These are phyloP conservation scores for Piper betle DNA, from an alignment of 164 flowering plant genomes.

Conservation along the genomic window DNA sequence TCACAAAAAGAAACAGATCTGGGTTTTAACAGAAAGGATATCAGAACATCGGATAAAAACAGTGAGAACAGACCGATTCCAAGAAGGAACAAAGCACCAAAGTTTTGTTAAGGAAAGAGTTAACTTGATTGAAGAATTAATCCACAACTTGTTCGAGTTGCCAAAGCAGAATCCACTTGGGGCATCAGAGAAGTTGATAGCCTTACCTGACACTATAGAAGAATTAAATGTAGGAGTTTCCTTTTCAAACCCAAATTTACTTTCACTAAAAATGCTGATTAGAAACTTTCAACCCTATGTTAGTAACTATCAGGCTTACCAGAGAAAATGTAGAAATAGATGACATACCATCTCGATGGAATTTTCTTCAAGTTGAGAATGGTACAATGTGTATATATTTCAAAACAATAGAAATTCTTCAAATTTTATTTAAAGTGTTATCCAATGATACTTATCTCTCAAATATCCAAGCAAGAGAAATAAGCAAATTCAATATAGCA, in stretches of 20 bases:
- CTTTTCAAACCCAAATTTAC: constrained; percentile 20
- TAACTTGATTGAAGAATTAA: constrained; percentile 6
- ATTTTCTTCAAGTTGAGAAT: constrained; percentile 33
- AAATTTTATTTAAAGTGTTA: constrained; percentile 3
- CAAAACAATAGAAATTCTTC: constrained; percentile 9
- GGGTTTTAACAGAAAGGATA: constrained; percentile 7
- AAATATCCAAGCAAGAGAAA: too few species aligned
- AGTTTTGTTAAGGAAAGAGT: constrained; percentile 6
- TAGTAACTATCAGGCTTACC: constrained; percentile 45
- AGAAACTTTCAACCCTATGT: constrained; percentile 32
- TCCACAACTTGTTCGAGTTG: constrained; percentile 10
- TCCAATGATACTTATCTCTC: too few species aligned
- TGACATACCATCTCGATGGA: constrained; percentile 77
- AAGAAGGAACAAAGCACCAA: constrained; percentile 5
- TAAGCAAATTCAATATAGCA: too few species aligned
- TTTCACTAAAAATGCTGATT: background rate
- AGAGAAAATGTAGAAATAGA: constrained; percentile 78
- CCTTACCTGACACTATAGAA: constrained; percentile 67
- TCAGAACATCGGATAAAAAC: constrained; percentile 33
- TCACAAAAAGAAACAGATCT: background rate
- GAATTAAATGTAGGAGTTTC: constrained; percentile 77
- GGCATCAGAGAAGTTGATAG: constrained; percentile 38
- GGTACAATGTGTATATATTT: constrained; percentile 11
- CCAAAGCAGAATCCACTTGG: constrained; percentile 48
- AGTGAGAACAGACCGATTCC: constrained; percentile 11